Percentiles rank a stretch among this genome's conserved stretches.
Evolutionary conservation across 495 filamentous ascomycete species (phyloP).

Genomic region (Halenospora varia): DNA sequence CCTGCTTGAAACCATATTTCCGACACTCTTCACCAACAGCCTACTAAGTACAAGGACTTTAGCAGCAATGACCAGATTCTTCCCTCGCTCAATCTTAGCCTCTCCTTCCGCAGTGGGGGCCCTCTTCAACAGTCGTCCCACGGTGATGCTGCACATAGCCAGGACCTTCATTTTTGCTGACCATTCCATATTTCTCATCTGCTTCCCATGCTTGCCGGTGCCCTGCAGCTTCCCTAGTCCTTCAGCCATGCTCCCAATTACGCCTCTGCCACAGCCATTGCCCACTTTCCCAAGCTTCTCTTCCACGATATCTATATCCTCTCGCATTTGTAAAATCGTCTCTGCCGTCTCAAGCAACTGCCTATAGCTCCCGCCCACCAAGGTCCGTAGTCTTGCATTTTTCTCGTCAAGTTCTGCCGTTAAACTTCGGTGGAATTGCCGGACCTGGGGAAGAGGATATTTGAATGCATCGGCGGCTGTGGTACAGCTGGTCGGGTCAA

Average conservation of each 20-base stretch:
- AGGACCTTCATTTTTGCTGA: slow-evolving; percentile 38
- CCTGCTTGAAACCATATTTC: slow-evolving; percentile 41
- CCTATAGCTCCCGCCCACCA: slow-evolving; percentile 92
- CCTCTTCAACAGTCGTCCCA: slow-evolving; percentile 30
- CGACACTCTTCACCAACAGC: slow-evolving; percentile 63
- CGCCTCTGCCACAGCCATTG: slow-evolving; percentile 67
- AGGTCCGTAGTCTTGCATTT: slow-evolving; percentile 79
- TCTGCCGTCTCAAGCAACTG: slow-evolving; percentile 91
- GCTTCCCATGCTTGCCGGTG: slow-evolving; percentile 37
- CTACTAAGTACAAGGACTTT: slow-evolving; percentile 79
- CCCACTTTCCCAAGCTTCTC: slow-evolving; percentile 66
- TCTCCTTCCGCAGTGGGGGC: not conserved
- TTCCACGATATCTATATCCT: slow-evolving; percentile 71
- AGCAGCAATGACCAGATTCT: slow-evolving; percentile 61
- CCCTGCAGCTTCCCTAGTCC: slow-evolving; percentile 59
- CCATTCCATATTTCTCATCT: slow-evolving; percentile 16
- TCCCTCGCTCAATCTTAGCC: slow-evolving; percentile 40
- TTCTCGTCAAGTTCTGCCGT: slow-evolving; percentile 65
- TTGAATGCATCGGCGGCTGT: slow-evolving; percentile 23
- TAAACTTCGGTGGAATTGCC: slow-evolving; percentile 48
- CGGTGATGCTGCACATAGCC: slow-evolving; percentile 33
- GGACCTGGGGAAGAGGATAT: slow-evolving; percentile 56
- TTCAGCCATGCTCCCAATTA: slow-evolving; percentile 62
- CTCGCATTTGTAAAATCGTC: slow-evolving; percentile 84
- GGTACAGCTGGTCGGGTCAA: slow-evolving; percentile 15